These are phyloP conservation scores for Trifolium subterraneum DNA, from an alignment of 306 rosid genomes.

Conservation along the genomic window DNA sequence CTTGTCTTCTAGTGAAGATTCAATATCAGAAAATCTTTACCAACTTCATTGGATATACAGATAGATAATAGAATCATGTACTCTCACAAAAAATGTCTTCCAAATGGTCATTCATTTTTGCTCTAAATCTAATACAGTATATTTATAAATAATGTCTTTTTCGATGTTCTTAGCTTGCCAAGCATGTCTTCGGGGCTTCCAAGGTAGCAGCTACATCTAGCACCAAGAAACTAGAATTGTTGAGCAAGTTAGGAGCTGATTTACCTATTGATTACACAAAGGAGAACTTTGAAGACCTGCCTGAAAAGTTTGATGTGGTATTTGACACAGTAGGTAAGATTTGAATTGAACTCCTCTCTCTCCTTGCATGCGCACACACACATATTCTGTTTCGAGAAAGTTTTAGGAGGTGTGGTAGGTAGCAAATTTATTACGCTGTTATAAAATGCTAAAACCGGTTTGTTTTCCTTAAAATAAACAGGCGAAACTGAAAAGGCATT, in stretches of 20 bases:
- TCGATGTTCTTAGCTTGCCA: slow-evolving; percentile 9
- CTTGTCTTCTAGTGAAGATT: background rate
- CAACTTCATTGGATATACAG: background rate
- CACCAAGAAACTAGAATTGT: slow-evolving; percentile 20
- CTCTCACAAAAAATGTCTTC: background rate
- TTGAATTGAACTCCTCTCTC: background rate
- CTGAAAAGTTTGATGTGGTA: slow-evolving; percentile 27
- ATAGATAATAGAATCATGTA: background rate
- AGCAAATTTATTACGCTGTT: background rate
- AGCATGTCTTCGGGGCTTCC: slow-evolving; percentile 19
- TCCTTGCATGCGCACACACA: background rate
- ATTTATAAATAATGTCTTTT: background rate
- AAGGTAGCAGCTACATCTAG: slow-evolving; percentile 27
- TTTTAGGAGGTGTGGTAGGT: background rate
- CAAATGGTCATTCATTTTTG: background rate
- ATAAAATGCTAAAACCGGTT: background rate
- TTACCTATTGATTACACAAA: slow-evolving; percentile 24
- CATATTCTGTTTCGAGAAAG: too few species aligned
- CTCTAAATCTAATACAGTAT: background rate
- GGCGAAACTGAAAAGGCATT: slow-evolving; percentile 30
- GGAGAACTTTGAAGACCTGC: slow-evolving; percentile 19
- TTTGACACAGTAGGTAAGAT: slow-evolving; percentile 21
- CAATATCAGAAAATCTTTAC: background rate
- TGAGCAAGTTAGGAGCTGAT: slow-evolving; percentile 24
- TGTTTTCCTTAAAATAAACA: background rate